Conservation (phyloP, 2,329 filamentous ascomycete species). For the Coniosporium tulheliwenetii region DNA sequence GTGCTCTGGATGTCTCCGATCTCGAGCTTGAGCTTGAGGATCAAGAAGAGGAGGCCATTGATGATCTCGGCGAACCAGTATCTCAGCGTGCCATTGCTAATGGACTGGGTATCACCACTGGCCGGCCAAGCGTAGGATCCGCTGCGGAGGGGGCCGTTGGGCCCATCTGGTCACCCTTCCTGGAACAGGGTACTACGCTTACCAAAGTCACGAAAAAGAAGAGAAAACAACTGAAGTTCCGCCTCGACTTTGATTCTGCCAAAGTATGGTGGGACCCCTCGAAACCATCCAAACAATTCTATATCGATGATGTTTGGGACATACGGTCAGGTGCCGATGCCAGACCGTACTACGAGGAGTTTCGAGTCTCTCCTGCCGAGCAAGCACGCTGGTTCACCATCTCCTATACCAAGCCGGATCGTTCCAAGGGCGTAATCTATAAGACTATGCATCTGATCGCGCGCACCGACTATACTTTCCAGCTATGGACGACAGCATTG, state of each 20-base stretch:
- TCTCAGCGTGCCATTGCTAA: slow-evolving; percentile 16
- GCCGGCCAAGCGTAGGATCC: slow-evolving; percentile 7
- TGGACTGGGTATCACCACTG: slow-evolving; percentile 24
- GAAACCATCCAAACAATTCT: slow-evolving; percentile 68
- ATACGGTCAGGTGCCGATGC: slow-evolving; percentile 74
- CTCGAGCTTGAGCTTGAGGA: slow-evolving; percentile 41
- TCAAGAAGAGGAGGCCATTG: slow-evolving; percentile 35
- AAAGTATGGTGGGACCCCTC: slow-evolving; percentile 79
- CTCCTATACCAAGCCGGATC: slow-evolving; percentile 65
- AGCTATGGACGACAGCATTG: slow-evolving; percentile 70
- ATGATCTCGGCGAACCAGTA: slow-evolving; percentile 22
- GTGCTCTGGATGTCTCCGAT: slow-evolving; percentile 30
- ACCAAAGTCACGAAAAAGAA: slow-evolving; percentile 77
- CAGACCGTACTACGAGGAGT: slow-evolving; percentile 77
- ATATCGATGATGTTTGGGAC: slow-evolving; percentile 89
- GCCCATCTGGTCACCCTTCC: slow-evolving; percentile 59
- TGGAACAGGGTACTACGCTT: slow-evolving; percentile 65
- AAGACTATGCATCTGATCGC: slow-evolving; percentile 85
- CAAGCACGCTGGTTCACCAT: slow-evolving; percentile 78
- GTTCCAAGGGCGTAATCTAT: slow-evolving; percentile 50
- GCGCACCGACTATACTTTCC: slow-evolving; percentile 53
- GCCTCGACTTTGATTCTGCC: slow-evolving; percentile 67
- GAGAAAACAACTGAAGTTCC: slow-evolving; percentile 55
- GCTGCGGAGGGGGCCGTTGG: slow-evolving; percentile 32
- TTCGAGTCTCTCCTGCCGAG: slow-evolving; percentile 49